Percentiles rank a stretch among this genome's conserved stretches.
These are phyloP conservation scores for Diphasiastrum complanatum DNA, from an alignment of 83 land plant species.

Conservation along the genomic window DNA sequence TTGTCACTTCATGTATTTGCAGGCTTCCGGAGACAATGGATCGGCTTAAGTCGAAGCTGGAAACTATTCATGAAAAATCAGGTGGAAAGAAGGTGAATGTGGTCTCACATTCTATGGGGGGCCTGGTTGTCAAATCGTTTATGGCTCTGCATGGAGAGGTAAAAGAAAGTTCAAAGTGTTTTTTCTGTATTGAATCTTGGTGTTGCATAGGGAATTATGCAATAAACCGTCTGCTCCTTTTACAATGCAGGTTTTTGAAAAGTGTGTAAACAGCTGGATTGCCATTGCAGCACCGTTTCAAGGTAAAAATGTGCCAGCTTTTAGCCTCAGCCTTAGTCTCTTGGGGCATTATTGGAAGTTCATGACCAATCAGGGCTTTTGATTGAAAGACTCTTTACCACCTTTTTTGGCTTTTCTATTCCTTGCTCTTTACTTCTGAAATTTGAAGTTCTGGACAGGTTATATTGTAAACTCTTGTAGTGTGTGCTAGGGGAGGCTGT, in stretches of 20 bases:
- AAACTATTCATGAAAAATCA: conserved; percentile 45
- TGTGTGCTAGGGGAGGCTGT: too few relatives aligned
- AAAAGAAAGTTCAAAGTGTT: conserved; percentile 13
- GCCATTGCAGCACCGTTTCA: conserved; percentile 97
- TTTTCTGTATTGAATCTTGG: not conserved
- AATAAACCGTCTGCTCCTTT: not conserved
- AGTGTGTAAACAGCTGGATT: conserved; percentile 93
- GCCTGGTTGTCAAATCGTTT: conserved; percentile 76
- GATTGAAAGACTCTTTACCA: not conserved
- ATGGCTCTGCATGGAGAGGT: conserved; percentile 68
- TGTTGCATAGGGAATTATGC: not conserved
- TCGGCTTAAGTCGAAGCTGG: conserved; percentile 43
- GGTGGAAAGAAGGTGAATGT: conserved; percentile 77
- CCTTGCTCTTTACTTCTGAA: too few relatives aligned
- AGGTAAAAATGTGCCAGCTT: conserved; percentile 35
- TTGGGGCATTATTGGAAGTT: not conserved
- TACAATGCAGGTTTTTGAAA: conserved; percentile 69
- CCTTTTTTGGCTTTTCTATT: too few relatives aligned
- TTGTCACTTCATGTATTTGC: not conserved
- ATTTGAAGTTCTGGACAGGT: too few relatives aligned
- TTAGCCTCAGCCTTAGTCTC: not conserved
- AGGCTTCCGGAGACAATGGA: conserved; percentile 72
- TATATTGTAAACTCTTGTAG: too few relatives aligned
- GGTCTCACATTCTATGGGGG: conserved; percentile 89
- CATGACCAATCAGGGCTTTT: not conserved